Base-by-base conservation (phyloP, 2,329 filamentous ascomycete genomes). In the Aureobasidium pullulans region DNA sequence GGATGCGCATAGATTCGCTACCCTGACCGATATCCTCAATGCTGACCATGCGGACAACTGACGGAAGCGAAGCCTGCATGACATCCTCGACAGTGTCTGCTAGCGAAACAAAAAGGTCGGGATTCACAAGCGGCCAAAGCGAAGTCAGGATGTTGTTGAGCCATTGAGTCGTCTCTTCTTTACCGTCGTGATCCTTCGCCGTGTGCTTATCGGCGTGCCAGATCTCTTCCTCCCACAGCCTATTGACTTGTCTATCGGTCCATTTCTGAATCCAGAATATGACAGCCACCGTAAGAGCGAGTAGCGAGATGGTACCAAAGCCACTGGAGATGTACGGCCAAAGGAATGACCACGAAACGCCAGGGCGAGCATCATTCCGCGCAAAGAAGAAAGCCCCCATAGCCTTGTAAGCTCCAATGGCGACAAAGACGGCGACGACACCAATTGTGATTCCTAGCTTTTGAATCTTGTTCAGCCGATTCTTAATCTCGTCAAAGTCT, bases 11-110 rank as follows among this genome's bases (percentile, higher is more conserved):
- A 0, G 85, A 78, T 66, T 90, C 87, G 61, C 83, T 89, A 7
- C 88, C 88, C 70, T 91, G 87, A 0, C 87, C 87, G 60, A 90
- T 81, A 63, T 90, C 87, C 50, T 90, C 86, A 7, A 90, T 83
- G 57, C 84, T 61, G 53, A 61, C 52, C 59, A 61, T 61, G 49
- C 87, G 82, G 34, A 90, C 79, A 37, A 87, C 71, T 60, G 80
- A 84, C 0, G 88, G 86, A 16, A 90, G 73, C 8, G 84, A 88
- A 2, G 87, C 87, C 72, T 90, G 88, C 88, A 90, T 90, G 49
- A 90, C 85, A 69, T 90, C 88, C 71, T 90, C 88, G 4, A 91
- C 79, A 31, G 83, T 87, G 66, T 90, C 87, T 0, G 84, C 81
- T 1, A 90, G 70, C 36, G 82, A 84, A 1, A 81, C 79, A 65